Conservation (phyloP, 1,284 basidiomycete genomes). For the Leccinum angustisporum region DNA sequence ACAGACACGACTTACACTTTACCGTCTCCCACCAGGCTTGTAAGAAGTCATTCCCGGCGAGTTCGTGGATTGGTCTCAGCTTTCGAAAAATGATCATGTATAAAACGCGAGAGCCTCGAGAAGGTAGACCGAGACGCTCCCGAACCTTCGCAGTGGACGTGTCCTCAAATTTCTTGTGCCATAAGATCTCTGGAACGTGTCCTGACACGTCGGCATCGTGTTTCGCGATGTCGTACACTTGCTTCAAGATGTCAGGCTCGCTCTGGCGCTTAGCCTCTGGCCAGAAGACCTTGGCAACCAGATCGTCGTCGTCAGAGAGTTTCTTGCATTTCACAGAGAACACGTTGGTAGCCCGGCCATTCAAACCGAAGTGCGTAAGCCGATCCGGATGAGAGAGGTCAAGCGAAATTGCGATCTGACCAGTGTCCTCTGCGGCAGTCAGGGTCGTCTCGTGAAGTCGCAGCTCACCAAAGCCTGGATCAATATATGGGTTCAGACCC, state of each 20-base stretch:
- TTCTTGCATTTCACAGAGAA: neutral
- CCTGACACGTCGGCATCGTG: neutral
- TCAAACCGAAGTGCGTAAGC: constrained; percentile 4
- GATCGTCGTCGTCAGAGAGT: neutral
- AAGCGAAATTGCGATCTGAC: neutral
- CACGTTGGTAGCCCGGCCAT: constrained; percentile 17
- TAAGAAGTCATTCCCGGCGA: too few species aligned
- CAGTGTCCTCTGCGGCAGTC: neutral
- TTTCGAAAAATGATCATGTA: too few species aligned
- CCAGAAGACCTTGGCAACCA: constrained; percentile 24
- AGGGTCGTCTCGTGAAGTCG: neutral
- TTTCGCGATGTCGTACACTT: constrained; percentile 10
- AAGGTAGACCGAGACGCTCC: too few species aligned
- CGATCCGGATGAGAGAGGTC: neutral
- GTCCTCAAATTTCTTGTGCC: constrained; percentile 1
- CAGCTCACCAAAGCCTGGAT: constrained; percentile 3
- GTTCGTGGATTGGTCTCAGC: too few species aligned
- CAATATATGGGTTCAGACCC: constrained; percentile 22
- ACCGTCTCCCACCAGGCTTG: too few species aligned
- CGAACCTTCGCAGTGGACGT: neutral
- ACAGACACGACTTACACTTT: too few species aligned
- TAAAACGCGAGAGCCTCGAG: too few species aligned
- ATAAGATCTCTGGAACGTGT: constrained; percentile 23
- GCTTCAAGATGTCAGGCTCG: constrained; percentile 18
- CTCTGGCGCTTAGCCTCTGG: constrained; percentile 11